phyloP scores from a whole-genome alignment of 805 yeast species.

The Metschnikowia sp. region DNA sequence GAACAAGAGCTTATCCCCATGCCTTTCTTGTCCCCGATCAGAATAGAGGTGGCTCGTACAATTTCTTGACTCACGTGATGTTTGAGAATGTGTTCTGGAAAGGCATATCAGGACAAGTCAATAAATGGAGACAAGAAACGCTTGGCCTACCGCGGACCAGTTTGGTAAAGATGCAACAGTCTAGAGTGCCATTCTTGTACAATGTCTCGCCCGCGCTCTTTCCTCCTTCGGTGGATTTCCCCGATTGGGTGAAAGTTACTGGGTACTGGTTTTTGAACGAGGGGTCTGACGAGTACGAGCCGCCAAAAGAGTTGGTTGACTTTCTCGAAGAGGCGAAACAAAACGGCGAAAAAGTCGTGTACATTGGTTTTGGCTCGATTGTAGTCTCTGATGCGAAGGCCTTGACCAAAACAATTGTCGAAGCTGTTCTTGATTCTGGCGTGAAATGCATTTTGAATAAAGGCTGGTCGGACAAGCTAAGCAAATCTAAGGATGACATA shows the following conservation, averaged over 20 bases:
- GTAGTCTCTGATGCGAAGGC: slow-evolving; percentile 81
- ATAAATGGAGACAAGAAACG: slow-evolving; percentile 76
- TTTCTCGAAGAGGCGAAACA: slow-evolving; percentile 62
- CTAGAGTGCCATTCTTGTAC: slow-evolving; percentile 82
- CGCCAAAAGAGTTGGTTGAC: slow-evolving; percentile 53
- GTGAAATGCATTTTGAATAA: slow-evolving; percentile 85
- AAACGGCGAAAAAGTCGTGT: slow-evolving; percentile 69
- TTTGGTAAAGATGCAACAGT: slow-evolving; percentile 67
- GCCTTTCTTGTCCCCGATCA: slow-evolving; percentile 95
- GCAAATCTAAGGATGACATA: slow-evolving; percentile 24
- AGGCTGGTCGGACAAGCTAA: slow-evolving; percentile 87
- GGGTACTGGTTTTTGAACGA: slow-evolving; percentile 95
- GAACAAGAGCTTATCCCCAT: slow-evolving; percentile 94
- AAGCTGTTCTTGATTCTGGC: slow-evolving; percentile 75
- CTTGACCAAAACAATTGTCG: slow-evolving; percentile 71
- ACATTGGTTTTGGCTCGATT: slow-evolving; percentile 94
- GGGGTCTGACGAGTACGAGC: slow-evolving; percentile 47
- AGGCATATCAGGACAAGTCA: slow-evolving; percentile 83
- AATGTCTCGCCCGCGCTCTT: slow-evolving; percentile 84
- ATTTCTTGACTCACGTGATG: slow-evolving; percentile 86
- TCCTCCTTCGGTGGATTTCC: slow-evolving; percentile 90
- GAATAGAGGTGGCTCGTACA: slow-evolving; percentile 88
- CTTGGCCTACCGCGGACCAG: slow-evolving; percentile 67
- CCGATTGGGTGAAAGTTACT: slow-evolving; percentile 93
- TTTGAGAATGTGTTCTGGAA: slow-evolving; percentile 93